Conservation (phyloP, 768 basidiomycete species). For the Rhodotorula toruloides region DNA sequence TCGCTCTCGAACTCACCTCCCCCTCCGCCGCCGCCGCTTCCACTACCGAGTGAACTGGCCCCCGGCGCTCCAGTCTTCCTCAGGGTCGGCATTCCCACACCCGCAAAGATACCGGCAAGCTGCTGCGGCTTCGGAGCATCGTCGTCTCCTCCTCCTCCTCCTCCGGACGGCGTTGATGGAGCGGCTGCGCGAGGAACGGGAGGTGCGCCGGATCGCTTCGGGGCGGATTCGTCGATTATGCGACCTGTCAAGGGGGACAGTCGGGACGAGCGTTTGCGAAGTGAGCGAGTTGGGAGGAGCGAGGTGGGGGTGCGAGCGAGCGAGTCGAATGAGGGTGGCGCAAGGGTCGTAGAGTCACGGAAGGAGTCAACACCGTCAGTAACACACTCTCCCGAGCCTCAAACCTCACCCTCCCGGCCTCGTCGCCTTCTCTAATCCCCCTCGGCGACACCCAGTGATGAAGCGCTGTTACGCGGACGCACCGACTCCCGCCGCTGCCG, state of each 20-base stretch:
- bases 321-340: too few relatives aligned
- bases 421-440: too few relatives aligned
- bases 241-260: conserved; percentile 5
- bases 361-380: too few relatives aligned
- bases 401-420: too few relatives aligned
- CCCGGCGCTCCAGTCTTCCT: conserved; percentile 32
- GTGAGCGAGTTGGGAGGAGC: too few relatives aligned
- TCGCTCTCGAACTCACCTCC: neutral
- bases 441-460: neutral
- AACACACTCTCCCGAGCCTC: too few relatives aligned
- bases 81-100: conserved; percentile 38
- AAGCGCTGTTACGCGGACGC: neutral
- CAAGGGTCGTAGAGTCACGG: too few relatives aligned
- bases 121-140: neutral
- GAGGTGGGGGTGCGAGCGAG: neutral
- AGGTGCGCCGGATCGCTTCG: neutral
- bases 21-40: neutral
- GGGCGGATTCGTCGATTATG: neutral
- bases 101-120: conserved; percentile 37
- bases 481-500: conserved; percentile 7
- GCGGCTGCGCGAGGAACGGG: conserved; percentile 4
- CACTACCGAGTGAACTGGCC: conserved; percentile 14
- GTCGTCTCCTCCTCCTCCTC: neutral
- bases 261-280: neutral
- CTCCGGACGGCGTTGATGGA: neutral